Conservation (phyloP, 108 stramenopile genomes). For the Seminavis robusta region DNA sequence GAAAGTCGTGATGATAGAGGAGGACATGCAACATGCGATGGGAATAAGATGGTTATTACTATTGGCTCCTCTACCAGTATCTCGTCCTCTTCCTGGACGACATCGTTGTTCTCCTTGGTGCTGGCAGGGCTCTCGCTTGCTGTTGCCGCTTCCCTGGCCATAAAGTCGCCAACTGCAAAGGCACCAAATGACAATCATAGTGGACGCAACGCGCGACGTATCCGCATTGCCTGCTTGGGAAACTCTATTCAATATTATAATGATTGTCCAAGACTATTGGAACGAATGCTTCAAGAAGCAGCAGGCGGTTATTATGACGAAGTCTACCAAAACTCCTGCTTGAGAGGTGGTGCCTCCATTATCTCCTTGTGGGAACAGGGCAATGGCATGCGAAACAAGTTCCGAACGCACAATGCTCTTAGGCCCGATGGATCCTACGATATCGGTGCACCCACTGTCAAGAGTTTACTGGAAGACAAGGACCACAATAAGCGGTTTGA, state of each 20-base stretch:
- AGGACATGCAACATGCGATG: too few species aligned
- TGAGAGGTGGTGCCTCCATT: constrained; percentile 58
- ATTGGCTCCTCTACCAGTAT: too few species aligned
- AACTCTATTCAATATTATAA: constrained; percentile 79
- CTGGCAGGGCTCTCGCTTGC: too few species aligned
- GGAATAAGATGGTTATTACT: too few species aligned
- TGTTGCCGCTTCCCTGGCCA: too few species aligned
- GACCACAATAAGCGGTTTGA: constrained; percentile 37
- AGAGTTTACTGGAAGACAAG: constrained; percentile 27
- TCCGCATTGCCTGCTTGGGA: constrained; percentile 52
- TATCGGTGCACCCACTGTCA: constrained; percentile 62
- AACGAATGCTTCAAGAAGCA: constrained; percentile 22
- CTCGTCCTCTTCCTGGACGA: too few species aligned
- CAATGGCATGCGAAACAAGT: constrained; percentile 66
- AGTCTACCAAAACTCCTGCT: constrained; percentile 56
- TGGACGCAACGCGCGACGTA: too few species aligned
- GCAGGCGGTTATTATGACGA: neutral
- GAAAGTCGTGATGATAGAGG: too few species aligned
- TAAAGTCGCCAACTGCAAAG: too few species aligned
- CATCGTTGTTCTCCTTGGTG: too few species aligned
- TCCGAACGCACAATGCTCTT: constrained; percentile 15
- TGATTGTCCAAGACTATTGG: constrained; percentile 66
- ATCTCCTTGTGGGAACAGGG: constrained; percentile 41
- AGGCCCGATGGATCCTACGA: constrained; percentile 42
- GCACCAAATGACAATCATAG: too few species aligned